phyloP scores from a whole-genome alignment of 768 basidiomycete genomes.

The Multifurca ochricompacta region DNA sequence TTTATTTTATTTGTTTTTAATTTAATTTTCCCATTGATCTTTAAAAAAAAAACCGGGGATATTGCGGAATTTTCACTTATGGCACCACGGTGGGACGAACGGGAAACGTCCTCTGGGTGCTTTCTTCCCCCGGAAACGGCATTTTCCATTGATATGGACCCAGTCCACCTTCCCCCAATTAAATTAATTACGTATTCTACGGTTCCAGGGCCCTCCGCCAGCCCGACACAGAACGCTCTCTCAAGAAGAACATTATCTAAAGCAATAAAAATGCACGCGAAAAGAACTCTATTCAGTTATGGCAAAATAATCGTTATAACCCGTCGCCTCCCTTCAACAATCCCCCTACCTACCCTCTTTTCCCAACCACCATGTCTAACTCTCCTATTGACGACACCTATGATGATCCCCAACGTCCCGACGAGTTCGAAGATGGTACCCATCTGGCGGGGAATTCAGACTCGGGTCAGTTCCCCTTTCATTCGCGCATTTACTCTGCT shows the following conservation, averaged over 20 bases:
- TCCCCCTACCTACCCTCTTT: conserved; percentile 26
- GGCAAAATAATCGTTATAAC: conserved; percentile 52
- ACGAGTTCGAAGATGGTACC: conserved; percentile 51
- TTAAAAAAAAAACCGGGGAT: conserved; percentile 11
- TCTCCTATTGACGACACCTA: conserved; percentile 50
- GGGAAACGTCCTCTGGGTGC: conserved; percentile 14
- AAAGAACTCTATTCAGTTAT: conserved; percentile 50
- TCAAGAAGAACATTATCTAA: conserved; percentile 32
- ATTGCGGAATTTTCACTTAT: conserved; percentile 18
- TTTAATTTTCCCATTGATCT: too few relatives aligned
- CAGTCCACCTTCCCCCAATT: conserved; percentile 13
- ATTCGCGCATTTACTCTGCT: background rate
- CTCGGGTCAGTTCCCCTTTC: conserved; percentile 23
- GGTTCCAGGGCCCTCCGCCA: conserved; percentile 23
- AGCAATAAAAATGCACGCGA: conserved; percentile 49
- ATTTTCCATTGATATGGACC: conserved; percentile 22
- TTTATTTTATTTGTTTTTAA: too few relatives aligned
- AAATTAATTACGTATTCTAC: conserved; percentile 24
- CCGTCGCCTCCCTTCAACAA: conserved; percentile 39
- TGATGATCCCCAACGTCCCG: conserved; percentile 47
- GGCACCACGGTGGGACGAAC: conserved; percentile 14
- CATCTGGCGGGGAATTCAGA: conserved; percentile 30
- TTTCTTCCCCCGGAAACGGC: conserved; percentile 19
- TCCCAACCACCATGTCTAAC: conserved; percentile 45
- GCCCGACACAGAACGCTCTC: conserved; percentile 19